Percentiles rank a stretch among this genome's conserved stretches.
These are phyloP conservation scores for Leccinellum albellum DNA, from an alignment of 768 basidiomycete species.

Conservation along the genomic window DNA sequence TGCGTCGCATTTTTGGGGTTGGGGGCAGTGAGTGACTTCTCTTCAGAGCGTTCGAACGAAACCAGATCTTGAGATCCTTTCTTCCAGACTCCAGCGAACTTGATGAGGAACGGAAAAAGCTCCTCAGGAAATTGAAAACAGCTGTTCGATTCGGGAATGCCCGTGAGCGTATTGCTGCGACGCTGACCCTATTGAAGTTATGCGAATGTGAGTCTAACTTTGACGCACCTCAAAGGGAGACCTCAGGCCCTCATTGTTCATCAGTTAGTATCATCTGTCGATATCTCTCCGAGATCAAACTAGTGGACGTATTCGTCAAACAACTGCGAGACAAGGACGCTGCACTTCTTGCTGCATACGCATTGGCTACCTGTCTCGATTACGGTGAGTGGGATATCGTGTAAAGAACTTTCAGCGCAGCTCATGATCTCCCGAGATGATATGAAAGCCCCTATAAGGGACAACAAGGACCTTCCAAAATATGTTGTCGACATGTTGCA, in stretches of 20 bases:
- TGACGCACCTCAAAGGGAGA: not conserved
- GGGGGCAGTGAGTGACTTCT: constrained; percentile 12
- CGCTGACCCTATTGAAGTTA: constrained; percentile 23
- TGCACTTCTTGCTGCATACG: constrained; percentile 23
- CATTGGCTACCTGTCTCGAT: constrained; percentile 15
- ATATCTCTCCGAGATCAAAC: constrained; percentile 3
- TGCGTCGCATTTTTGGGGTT: constrained; percentile 20
- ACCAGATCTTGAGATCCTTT: not conserved
- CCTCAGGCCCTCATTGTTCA: not conserved
- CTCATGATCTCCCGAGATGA: constrained; percentile 5
- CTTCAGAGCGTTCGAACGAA: not conserved
- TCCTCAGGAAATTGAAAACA: constrained; percentile 11
- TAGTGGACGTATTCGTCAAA: constrained; percentile 11
- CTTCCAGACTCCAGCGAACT: constrained; percentile 7
- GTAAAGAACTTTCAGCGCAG: not conserved
- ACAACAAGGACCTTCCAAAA: constrained; percentile 8
- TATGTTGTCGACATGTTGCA: constrained; percentile 22
- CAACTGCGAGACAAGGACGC: constrained; percentile 16
- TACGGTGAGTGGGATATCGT: constrained; percentile 4
- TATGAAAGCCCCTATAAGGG: constrained; percentile 12
- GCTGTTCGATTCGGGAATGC: not conserved
- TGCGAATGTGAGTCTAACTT: constrained; percentile 13
- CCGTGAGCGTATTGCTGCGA: constrained; percentile 22
- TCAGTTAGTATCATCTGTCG: constrained; percentile 8
- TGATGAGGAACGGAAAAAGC: not conserved